Evolutionary conservation across 495 filamentous ascomycete genomes (phyloP).

Genomic region (Hypoxylon crocopeplum): DNA sequence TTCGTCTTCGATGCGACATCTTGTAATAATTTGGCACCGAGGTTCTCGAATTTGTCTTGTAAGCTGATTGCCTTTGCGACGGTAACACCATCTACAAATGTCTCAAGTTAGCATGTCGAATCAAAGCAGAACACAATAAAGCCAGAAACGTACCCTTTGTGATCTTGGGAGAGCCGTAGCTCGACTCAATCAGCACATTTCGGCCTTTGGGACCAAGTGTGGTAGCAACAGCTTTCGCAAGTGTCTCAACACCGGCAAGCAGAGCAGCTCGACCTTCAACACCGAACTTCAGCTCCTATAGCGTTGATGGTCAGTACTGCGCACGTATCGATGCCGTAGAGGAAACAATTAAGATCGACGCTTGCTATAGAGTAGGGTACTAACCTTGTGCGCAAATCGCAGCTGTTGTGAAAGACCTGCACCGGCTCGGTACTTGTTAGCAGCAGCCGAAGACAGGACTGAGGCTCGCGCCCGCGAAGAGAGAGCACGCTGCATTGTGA

Average conservation of each 20-base stretch:
- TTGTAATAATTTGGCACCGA: constrained; percentile 93
- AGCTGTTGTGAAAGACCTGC: constrained; percentile 72
- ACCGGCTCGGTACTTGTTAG: constrained; percentile 65
- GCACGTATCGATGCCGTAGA: constrained; percentile 15
- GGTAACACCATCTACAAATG: constrained; percentile 81
- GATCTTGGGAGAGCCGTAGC: constrained; percentile 98
- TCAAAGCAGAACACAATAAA: neutral
- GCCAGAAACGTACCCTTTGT: constrained; percentile 80
- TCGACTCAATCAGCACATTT: constrained; percentile 96
- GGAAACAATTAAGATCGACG: too few relatives aligned
- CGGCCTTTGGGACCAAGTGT: constrained; percentile 97
- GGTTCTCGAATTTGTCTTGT: constrained; percentile 99
- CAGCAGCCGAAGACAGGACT: constrained; percentile 67
- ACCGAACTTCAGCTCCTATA: constrained; percentile 95
- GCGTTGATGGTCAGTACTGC: constrained; percentile 20
- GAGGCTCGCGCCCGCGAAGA: constrained; percentile 70
- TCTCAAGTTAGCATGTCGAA: constrained; percentile 26
- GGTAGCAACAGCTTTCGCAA: constrained; percentile 94
- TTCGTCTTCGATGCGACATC: constrained; percentile 99
- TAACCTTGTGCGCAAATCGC: constrained; percentile 93
- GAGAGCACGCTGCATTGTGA: constrained; percentile 77
- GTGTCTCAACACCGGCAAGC: constrained; percentile 93
- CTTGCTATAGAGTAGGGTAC: constrained; percentile 36
- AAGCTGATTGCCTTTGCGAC: constrained; percentile 91
- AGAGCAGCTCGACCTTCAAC: constrained; percentile 90